Conservation (phyloP, 306 rosid species). For the Cicer chorassanicum region DNA sequence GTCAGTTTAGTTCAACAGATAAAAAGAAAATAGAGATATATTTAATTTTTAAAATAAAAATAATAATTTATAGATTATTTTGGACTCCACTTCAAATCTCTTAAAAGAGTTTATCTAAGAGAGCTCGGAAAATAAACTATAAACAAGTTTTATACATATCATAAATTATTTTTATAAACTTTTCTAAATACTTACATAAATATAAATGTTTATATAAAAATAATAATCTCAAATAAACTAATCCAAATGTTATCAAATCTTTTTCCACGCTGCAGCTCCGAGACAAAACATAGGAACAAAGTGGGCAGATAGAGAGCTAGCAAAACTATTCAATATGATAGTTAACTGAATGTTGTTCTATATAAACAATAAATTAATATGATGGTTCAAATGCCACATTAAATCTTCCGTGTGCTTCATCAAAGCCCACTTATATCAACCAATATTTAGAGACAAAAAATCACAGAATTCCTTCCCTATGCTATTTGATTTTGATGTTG, state of each 20-base stretch:
- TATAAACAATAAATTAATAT: constrained; percentile 1
- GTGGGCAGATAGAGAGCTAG: background rate
- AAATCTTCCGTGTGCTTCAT: constrained; percentile 26
- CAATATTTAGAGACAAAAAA: constrained; percentile 28
- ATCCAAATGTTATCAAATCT: background rate
- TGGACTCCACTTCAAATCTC: too few relatives aligned
- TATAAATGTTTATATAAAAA: background rate
- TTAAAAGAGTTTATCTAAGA: background rate
- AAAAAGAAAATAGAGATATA: too few relatives aligned
- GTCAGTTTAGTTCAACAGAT: too few relatives aligned
- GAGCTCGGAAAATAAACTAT: background rate
- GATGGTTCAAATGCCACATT: background rate
- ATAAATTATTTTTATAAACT: background rate
- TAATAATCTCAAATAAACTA: background rate
- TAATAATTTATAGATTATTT: too few relatives aligned
- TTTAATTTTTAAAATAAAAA: too few relatives aligned
- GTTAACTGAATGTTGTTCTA: background rate
- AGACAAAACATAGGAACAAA: constrained; percentile 2
- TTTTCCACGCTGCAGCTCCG: background rate
- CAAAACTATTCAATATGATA: background rate
- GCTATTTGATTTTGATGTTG: constrained; percentile 29
- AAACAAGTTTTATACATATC: background rate
- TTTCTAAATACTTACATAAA: background rate
- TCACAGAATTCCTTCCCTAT: background rate
- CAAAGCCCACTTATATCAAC: background rate